Evolutionary conservation across 208 protist genomes (phyloP).

Genomic region (Jaenimonas drosophilae): DNA sequence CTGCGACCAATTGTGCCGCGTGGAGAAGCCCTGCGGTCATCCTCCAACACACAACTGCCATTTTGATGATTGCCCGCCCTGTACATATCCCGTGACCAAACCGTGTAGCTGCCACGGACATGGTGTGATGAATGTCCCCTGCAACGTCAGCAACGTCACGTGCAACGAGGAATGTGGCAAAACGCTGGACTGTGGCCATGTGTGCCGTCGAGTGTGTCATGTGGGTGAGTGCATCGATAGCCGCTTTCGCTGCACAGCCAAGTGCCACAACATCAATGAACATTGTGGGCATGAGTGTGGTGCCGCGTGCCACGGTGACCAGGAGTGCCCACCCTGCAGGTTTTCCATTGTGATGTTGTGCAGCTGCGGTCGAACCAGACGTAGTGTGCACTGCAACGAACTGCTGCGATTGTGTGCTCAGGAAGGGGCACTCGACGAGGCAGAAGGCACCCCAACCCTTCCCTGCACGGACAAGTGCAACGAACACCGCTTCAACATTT

Average conservation of each 20-base stretch:
- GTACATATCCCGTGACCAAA: slow-evolving; percentile 23
- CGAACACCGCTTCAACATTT: slow-evolving; percentile 17
- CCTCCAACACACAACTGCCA: slow-evolving; percentile 39
- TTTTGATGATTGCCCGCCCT: slow-evolving; percentile 63
- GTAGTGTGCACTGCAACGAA: slow-evolving; percentile 30
- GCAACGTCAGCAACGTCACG: slow-evolving; percentile 15
- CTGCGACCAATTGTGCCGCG: slow-evolving; percentile 37
- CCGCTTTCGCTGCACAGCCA: slow-evolving; percentile 18
- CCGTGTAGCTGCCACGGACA: slow-evolving; percentile 37
- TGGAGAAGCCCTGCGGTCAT: slow-evolving; percentile 34
- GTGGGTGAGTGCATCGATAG: slow-evolving; percentile 33
- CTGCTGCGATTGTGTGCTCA: slow-evolving; percentile 12
- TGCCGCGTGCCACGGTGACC: slow-evolving; percentile 28
- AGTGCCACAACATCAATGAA: slow-evolving; percentile 20
- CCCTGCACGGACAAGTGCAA: slow-evolving; percentile 18
- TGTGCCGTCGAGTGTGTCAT: slow-evolving; percentile 49
- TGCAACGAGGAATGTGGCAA: slow-evolving; percentile 38
- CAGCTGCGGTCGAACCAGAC: slow-evolving; percentile 29
- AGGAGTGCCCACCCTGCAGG: slow-evolving; percentile 36
- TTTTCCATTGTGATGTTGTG: slow-evolving; percentile 24
- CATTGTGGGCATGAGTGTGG: slow-evolving; percentile 54
- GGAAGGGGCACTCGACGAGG: slow-evolving; percentile 15
- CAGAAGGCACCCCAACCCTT: too few species aligned
- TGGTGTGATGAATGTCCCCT: slow-evolving; percentile 14
- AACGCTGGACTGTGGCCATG: slow-evolving; percentile 44